phyloP scores from a whole-genome alignment of 202 grass and related monocot genomes.

The Elaeis oleifera region DNA sequence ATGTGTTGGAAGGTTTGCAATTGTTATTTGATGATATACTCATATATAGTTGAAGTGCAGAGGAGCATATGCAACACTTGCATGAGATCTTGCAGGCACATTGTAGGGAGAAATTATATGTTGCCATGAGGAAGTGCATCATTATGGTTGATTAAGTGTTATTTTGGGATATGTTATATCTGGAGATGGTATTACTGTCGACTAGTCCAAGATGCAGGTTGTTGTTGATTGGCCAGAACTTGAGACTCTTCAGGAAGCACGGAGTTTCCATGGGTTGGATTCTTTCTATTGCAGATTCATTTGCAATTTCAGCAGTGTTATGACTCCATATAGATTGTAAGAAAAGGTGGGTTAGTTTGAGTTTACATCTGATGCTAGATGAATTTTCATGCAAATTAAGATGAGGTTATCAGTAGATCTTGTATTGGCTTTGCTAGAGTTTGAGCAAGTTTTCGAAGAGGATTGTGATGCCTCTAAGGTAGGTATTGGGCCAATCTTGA shows the following conservation, averaged over 20 bases:
- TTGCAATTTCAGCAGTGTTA: too few species aligned
- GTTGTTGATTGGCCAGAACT: conserved; percentile 1
- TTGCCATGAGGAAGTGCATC: not conserved
- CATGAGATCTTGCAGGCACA: not conserved
- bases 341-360: too few species aligned
- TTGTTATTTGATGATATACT: conserved; percentile 9
- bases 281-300: too few species aligned
- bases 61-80: not conserved
- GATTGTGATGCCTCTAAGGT: too few species aligned
- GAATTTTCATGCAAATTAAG: too few species aligned
- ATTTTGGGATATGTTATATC: conserved; percentile 6
- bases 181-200: not conserved
- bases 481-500: too few species aligned
- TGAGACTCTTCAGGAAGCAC: not conserved
- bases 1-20: not conserved
- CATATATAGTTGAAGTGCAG: not conserved
- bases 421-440: too few species aligned
- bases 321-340: too few species aligned
- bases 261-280: conserved; percentile 8
- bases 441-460: too few species aligned
- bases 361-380: too few species aligned
- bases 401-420: too few species aligned
- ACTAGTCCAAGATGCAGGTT: not conserved
- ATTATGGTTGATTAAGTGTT: not conserved
- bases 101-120: not conserved